phyloP scores from a whole-genome alignment of 2,329 filamentous ascomycete genomes.

The Colletotrichum godetiae region DNA sequence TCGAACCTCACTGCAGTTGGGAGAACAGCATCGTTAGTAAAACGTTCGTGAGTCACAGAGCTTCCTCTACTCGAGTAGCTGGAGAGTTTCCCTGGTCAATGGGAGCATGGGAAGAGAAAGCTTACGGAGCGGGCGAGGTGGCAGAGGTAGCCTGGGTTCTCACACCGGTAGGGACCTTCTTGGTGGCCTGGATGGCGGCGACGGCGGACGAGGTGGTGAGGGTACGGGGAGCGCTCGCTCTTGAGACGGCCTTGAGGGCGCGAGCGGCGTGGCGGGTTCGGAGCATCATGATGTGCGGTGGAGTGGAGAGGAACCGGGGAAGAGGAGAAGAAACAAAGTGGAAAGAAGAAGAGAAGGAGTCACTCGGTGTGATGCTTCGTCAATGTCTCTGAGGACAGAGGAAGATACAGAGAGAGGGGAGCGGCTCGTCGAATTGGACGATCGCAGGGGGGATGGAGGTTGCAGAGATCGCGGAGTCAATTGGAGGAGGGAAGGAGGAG shows the following conservation, averaged over 20 bases:
- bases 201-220: slow-evolving; percentile 54
- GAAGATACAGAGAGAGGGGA: not conserved
- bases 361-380: slow-evolving; percentile 29
- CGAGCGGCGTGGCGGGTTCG: slow-evolving; percentile 59
- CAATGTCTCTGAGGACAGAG: not conserved
- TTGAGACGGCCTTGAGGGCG: slow-evolving; percentile 58
- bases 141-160: slow-evolving; percentile 63
- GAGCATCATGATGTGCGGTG: slow-evolving; percentile 53
- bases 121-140: slow-evolving; percentile 65
- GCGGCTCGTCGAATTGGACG: slow-evolving; percentile 35
- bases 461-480: slow-evolving; percentile 22
- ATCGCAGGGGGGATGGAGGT: slow-evolving; percentile 17
- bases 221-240: slow-evolving; percentile 48
- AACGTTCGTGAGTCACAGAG: slow-evolving; percentile 23
- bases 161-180: slow-evolving; percentile 53
- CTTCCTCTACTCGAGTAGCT: not conserved
- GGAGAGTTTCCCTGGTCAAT: not conserved
- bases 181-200: slow-evolving; percentile 48
- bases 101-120: slow-evolving; percentile 37
- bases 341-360: slow-evolving; percentile 15
- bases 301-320: slow-evolving; percentile 29
- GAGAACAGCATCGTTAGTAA: slow-evolving; percentile 38
- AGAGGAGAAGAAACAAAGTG: slow-evolving; percentile 14
- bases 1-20: slow-evolving; percentile 61
- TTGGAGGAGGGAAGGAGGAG: slow-evolving; percentile 5